phyloP scores from a whole-genome alignment of 2,329 filamentous ascomycete species.

The Gnomoniopsis sp. region DNA sequence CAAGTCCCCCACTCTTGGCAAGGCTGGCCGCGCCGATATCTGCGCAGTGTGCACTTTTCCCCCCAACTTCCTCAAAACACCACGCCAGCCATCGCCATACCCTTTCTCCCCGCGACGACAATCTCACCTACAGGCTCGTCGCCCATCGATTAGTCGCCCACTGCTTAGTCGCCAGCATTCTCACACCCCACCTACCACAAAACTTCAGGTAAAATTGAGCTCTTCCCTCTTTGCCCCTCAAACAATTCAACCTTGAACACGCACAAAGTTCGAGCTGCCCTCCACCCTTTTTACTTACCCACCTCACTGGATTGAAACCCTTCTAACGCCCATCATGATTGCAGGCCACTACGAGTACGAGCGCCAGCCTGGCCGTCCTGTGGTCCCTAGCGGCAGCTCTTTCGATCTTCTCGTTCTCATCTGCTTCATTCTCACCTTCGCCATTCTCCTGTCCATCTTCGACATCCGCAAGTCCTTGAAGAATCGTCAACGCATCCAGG shows the following conservation, averaged over 20 bases:
- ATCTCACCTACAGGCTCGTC: background rate
- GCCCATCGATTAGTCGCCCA: background rate
- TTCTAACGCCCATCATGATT: too few species aligned
- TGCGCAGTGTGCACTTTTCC: background rate
- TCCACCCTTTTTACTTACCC: too few species aligned
- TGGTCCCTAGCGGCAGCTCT: too few species aligned
- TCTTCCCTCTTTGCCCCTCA: background rate
- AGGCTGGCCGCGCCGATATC: conserved; percentile 7
- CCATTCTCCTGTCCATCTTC: too few species aligned
- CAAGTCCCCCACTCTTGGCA: conserved; percentile 15
- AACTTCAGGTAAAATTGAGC: background rate
- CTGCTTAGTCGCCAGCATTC: background rate
- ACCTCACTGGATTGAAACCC: background rate
- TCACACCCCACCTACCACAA: background rate
- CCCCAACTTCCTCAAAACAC: conserved; percentile 3
- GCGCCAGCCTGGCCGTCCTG: too few species aligned
- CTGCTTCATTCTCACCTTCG: too few species aligned
- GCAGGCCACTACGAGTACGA: too few species aligned
- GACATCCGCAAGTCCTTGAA: too few species aligned
- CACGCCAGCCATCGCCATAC: background rate
- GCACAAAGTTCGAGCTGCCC: background rate
- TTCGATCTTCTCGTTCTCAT: too few species aligned
- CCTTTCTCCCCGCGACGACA: background rate
- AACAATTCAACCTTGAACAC: background rate
- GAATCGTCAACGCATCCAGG: too few species aligned